Conservation (phyloP, 371 early-diverging fungal genomes). For the Umbelopsis sp. region DNA sequence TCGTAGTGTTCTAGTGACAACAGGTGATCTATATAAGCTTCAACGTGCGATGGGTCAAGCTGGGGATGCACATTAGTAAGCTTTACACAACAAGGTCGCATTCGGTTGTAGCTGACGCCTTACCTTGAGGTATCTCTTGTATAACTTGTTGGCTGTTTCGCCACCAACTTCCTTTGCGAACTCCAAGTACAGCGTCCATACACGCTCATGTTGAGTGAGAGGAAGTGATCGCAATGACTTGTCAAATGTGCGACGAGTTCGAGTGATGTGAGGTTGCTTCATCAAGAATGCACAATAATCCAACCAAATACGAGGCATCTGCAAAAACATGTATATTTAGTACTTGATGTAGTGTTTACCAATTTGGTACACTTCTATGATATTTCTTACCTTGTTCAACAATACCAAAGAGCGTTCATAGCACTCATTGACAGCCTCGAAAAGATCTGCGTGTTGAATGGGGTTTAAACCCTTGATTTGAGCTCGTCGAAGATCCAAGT, state of each 20-base stretch:
- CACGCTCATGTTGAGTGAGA: constrained; percentile 87
- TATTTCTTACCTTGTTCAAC: constrained; percentile 79
- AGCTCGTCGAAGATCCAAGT: constrained; percentile 75
- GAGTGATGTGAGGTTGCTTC: constrained; percentile 73
- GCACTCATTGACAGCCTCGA: constrained; percentile 67
- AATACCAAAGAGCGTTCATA: constrained; percentile 88
- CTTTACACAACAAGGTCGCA: neutral
- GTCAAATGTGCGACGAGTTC: constrained; percentile 87
- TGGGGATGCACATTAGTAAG: constrained; percentile 22
- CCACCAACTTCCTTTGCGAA: constrained; percentile 85
- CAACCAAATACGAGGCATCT: constrained; percentile 88
- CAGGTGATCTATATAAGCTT: constrained; percentile 77
- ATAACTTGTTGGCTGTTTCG: constrained; percentile 80
- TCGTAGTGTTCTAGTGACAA: constrained; percentile 71
- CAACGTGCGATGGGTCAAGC: constrained; percentile 73
- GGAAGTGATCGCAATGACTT: constrained; percentile 90
- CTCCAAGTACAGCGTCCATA: constrained; percentile 88
- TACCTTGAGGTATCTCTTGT: constrained; percentile 83
- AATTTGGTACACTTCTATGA: neutral
- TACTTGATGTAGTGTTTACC: neutral
- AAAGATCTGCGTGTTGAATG: constrained; percentile 56
- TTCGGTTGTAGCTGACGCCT: constrained; percentile 7
- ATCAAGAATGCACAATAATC: constrained; percentile 75
- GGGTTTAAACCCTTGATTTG: constrained; percentile 56
- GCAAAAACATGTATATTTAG: constrained; percentile 26